phyloP scores from a whole-genome alignment of 75 land plant species.

The Larix kaempferi region DNA sequence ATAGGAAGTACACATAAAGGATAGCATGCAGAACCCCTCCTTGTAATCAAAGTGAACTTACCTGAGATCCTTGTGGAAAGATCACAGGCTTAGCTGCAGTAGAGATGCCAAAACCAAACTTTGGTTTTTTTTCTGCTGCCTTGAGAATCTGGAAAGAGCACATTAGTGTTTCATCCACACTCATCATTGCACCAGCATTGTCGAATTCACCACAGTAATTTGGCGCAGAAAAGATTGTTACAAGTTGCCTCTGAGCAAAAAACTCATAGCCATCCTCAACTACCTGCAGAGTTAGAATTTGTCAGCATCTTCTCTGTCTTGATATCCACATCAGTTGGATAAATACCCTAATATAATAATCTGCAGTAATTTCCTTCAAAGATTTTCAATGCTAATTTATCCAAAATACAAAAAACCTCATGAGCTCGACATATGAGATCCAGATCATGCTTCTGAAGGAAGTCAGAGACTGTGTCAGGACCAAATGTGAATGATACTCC shows the following conservation, averaged over 20 bases:
- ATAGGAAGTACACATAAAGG: too few species aligned
- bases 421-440: conserved; percentile 83
- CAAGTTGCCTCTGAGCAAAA: conserved; percentile 84
- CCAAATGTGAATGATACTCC: conserved; percentile 81
- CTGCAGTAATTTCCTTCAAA: not conserved
- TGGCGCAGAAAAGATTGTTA: conserved; percentile 80
- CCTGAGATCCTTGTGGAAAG: too few species aligned
- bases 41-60: too few species aligned
- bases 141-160: conserved; percentile 88
- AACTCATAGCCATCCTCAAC: conserved; percentile 95
- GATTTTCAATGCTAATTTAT: not conserved
- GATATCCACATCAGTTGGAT: not conserved
- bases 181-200: conserved; percentile 94
- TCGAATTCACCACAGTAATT: conserved; percentile 89
- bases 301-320: not conserved
- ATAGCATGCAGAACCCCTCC: too few species aligned
- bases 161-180: conserved; percentile 78
- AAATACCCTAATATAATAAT: not conserved
- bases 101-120: conserved; percentile 13
- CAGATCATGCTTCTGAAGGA: conserved; percentile 59
- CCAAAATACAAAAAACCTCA: conserved; percentile 42
- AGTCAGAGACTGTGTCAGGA: conserved; percentile 52
- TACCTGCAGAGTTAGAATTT: conserved; percentile 44
- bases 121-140: conserved; percentile 79
- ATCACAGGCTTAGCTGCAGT: too few species aligned